Evolutionary conservation across 805 yeast genomes (phyloP), one percentile per base, ranked within the genome.

Genomic region (Candida schatavii): DNA sequence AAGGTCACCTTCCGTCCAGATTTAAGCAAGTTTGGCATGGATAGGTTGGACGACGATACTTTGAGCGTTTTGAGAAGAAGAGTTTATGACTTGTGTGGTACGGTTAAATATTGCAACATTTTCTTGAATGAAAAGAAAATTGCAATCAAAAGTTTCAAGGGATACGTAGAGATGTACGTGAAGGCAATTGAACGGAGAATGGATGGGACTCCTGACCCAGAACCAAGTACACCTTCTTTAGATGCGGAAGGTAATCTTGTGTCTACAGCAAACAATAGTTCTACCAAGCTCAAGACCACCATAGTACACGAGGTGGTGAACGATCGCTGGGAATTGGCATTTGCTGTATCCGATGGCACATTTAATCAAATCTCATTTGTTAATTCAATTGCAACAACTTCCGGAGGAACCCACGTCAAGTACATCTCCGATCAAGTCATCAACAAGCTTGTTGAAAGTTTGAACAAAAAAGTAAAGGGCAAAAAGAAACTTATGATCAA

Each of bases 301-400:
- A 75, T 93, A 41, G 83, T 93, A 10, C 86, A 89, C 58, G 93
- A 88, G 61, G 77, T 80, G 34, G 63, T 89, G 35, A 85, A 82
- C 55, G 93, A 86, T 44, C 77, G 97, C 48, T 93, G 99, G 99
- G 99, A 93, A 62, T 64, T 93, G 46, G 99, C 96, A 0, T 91
- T 93, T 68, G 91, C 96, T 1, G 85, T 89, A 3, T 86, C 97
- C 33, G 96, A 89, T 55, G 91, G 90, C 3, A 67, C 78, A 2
- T 93, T 93, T 64, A 87, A 88, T 54, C 99, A 93, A 62, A 93
- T 93, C 33, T 90, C 97, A 27, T 93, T 93, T 67, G 99, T 93
- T 13, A 93, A 93, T 61, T 89, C 97, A 5, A 93, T 93, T 59
- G 99, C 99, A 0, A 93, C 99, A 0, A 91, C 98, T 0, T 70